Evolutionary conservation across 768 basidiomycete genomes (phyloP).

Genomic region (Hebeloma cylindrosporum): DNA sequence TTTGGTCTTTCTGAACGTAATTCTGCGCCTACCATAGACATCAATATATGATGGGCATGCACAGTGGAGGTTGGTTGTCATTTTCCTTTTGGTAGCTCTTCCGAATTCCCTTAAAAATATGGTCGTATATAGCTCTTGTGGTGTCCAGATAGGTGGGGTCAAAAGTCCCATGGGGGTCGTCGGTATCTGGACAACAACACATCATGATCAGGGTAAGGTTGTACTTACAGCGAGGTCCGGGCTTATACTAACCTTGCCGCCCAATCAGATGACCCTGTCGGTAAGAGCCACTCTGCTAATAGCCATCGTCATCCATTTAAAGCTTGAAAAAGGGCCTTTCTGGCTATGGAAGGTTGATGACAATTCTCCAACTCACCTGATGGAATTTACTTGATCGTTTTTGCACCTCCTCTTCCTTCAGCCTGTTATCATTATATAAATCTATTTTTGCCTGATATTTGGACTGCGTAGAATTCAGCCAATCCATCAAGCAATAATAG

Average conservation of each 20-base stretch:
- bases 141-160: conserved; percentile 63
- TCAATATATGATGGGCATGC: conserved; percentile 52
- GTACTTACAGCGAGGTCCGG: neutral
- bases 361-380: conserved; percentile 34
- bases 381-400: conserved; percentile 31
- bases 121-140: conserved; percentile 51
- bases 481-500: too few species aligned
- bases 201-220: conserved; percentile 51
- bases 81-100: neutral
- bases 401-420: neutral
- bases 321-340: conserved; percentile 53
- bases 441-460: neutral
- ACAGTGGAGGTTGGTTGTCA: conserved; percentile 55
- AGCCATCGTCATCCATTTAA: neutral
- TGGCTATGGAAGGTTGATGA: conserved; percentile 67
- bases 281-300: conserved; percentile 30
- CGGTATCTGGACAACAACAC: conserved; percentile 66
- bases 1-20: neutral
- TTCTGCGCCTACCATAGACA: conserved; percentile 35
- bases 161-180: conserved; percentile 66
- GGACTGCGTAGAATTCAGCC: neutral
- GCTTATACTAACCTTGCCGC: neutral
- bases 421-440: neutral
- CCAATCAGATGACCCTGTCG: conserved; percentile 60
- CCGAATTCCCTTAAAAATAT: neutral